Base-by-base conservation (phyloP, 331 rosid genomes). In the Prunus yedoensis region DNA sequence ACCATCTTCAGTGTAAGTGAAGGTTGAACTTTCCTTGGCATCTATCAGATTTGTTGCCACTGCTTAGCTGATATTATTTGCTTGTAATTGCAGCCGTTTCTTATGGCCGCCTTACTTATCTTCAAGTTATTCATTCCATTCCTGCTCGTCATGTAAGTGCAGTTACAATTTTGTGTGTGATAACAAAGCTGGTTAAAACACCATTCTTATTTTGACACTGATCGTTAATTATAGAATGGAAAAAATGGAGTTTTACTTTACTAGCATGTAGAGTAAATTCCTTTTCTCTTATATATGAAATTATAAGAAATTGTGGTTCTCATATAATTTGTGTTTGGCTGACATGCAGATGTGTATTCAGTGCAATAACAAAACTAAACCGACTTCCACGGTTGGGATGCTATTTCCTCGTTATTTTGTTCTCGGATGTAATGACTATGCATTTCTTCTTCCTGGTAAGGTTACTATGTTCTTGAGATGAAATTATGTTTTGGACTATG, bases 381-480 rank as follows among this genome's bases (percentile, higher is more conserved):
- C 78, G 74, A 76, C 85, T 93, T 80, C 97, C 97, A 25, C 86
- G 93, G 76, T 54, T 90, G 89, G 97, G 96, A 63, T 93, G 96
- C 90, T 93, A 93, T 79, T 93, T 93, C 74, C 94, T 93, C 30
- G 96, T 93, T 52, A 89, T 93, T 59, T 65, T 87, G 64, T 80
- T 87, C 73, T 88, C 97, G 3, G 97, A 90, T 28, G 75, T 90
- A 58, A 93, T 93, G 97, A 89, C 96, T 54, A 79, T 90, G 76
- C 96, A 93, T 81, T 93, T 93, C 83, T 93, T 93, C 88, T 93
- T 93, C 88, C 96, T 93, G 96, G 97, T 93, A 93, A 45, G 76
- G 59, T 69, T 82, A 16, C 65, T 61, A 4, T 61, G 28, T 65
- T 79, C 82, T 72, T 75, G 12, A 47, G 71, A 77, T 59, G 65